Conservation (phyloP, 2,329 filamentous ascomycete species). For the Neodidymelliopsis sp. region DNA sequence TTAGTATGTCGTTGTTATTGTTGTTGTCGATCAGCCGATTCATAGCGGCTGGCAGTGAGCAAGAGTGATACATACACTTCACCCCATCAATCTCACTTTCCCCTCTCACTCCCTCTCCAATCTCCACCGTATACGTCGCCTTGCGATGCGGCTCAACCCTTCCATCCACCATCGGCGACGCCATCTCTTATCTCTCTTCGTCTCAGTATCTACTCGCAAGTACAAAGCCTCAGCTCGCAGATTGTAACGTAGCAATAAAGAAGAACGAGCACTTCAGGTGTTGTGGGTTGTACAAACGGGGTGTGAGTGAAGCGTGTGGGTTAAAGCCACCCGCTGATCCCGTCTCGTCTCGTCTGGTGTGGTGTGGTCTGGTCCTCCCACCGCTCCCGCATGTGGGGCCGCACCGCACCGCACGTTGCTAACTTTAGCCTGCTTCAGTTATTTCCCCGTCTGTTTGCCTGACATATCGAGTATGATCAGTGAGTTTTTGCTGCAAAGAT, state of each 20-base stretch:
- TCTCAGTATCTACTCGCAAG: too few species aligned
- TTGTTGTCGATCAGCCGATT: too few species aligned
- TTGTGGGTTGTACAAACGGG: too few species aligned
- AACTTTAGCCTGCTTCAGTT: constrained; percentile 9
- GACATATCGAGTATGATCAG: too few species aligned
- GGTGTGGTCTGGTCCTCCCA: constrained; percentile 6
- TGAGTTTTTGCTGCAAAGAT: too few species aligned
- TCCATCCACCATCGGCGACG: constrained; percentile 46
- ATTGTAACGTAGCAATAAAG: too few species aligned
- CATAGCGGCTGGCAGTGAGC: background rate
- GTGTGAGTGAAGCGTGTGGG: too few species aligned
- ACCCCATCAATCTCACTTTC: constrained; percentile 38
- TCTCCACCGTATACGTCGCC: constrained; percentile 47
- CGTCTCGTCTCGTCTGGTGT: too few species aligned
- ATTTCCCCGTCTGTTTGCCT: too few species aligned
- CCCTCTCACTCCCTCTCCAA: constrained; percentile 44
- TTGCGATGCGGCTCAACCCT: constrained; percentile 50
- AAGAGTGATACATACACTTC: constrained; percentile 37
- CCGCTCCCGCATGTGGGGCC: constrained; percentile 11
- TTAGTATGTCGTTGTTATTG: constrained; percentile 1
- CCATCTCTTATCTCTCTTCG: too few species aligned
- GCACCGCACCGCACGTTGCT: constrained; percentile 2
- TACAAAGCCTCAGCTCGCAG: too few species aligned
- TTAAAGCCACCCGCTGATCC: background rate
- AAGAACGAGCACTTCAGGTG: too few species aligned